Evolutionary conservation across 306 rosid genomes (phyloP), one percentile per base, ranked within the genome.

Genomic region (Glycyrrhiza uralensis): DNA sequence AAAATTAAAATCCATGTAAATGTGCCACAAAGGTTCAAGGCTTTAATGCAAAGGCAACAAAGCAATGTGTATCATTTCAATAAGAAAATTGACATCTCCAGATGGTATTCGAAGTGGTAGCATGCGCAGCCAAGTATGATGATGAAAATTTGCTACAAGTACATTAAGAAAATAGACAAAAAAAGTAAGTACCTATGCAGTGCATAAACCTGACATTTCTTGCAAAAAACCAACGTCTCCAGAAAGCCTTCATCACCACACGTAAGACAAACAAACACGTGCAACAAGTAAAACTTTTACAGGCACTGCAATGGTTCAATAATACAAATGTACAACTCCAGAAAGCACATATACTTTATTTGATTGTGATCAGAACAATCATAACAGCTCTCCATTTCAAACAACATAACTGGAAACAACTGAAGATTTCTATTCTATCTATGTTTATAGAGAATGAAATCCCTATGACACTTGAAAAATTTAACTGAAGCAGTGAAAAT

Each of bases 191-290:
- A 79, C 87, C 82, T 60, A 54, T 83, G 84, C 15, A 66, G 22
- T 20, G 74, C 77, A 54, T 55, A 67, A 56, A 7, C 20, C 23
- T 61, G 46, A 76, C 84, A 83, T 42, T 26, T 18, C 7, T 19
- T 35, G 74, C 87, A 83, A 72, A 32, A 76, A 47, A 72, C 62
- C 35, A 66, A 33, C 1, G 75, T 2, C 74, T 83, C 84, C 0
- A 7, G 26, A 50, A 65, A 76, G 50, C 87, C 84, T 44, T 5
- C 18, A 30, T 69, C 45, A 0, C 87, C 82, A 60, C 84, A 76
- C 2, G 2, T 60, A 9, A 76, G 80, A 76, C 87, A 83, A 60
- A 80, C 61, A 29, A 63, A 49, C 10, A 58, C 82, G 84, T 83
- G 69, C 54, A 33, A 71, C 41, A 74, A 5, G 55, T 18, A 32